A percentile compares a stretch with the other conserved stretches of the same genome.
Evolutionary conservation across 108 stramenopile species (phyloP).

Genomic region (Fistulifera pelliculosa): DNA sequence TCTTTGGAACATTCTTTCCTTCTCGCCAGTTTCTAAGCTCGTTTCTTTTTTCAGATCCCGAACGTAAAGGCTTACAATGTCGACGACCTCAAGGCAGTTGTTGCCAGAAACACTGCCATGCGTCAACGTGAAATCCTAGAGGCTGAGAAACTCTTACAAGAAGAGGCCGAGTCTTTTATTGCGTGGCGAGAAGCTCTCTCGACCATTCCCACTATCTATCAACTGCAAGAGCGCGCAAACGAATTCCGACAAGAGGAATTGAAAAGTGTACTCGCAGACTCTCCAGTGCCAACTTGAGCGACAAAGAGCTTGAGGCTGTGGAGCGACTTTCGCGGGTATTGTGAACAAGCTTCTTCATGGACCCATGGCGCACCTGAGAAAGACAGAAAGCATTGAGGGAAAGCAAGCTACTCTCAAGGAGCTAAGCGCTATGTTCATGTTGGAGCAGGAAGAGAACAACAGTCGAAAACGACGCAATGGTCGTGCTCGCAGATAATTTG

Average conservation of each 20-base stretch:
- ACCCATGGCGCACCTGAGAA: constrained; percentile 91
- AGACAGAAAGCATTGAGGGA: constrained; percentile 79
- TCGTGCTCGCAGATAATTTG: constrained; percentile 1
- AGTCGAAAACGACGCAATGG: constrained; percentile 15
- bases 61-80: constrained; percentile 91
- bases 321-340: constrained; percentile 89
- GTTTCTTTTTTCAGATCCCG: constrained; percentile 44
- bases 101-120: constrained; percentile 93
- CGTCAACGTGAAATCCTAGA: constrained; percentile 97
- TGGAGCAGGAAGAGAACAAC: constrained; percentile 61
- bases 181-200: constrained; percentile 92
- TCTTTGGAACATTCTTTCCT: background rate
- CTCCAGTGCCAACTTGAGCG: constrained; percentile 76
- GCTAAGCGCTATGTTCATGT: constrained; percentile 89
- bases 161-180: constrained; percentile 81
- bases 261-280: constrained; percentile 82
- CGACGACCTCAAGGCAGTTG: constrained; percentile 96
- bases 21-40: too few species aligned
- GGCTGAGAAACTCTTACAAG: constrained; percentile 83
- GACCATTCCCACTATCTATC: constrained; percentile 92
- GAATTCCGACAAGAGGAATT: constrained; percentile 87
- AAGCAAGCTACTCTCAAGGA: constrained; percentile 81
- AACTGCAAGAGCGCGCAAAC: constrained; percentile 93
- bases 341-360: constrained; percentile 98
- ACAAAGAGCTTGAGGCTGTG: constrained; percentile 92